A percentile compares a stretch with the other conserved stretches of the same genome.
phyloP scores from a whole-genome alignment of 441 rosid species.

The Pelargonium cotyledonis region DNA sequence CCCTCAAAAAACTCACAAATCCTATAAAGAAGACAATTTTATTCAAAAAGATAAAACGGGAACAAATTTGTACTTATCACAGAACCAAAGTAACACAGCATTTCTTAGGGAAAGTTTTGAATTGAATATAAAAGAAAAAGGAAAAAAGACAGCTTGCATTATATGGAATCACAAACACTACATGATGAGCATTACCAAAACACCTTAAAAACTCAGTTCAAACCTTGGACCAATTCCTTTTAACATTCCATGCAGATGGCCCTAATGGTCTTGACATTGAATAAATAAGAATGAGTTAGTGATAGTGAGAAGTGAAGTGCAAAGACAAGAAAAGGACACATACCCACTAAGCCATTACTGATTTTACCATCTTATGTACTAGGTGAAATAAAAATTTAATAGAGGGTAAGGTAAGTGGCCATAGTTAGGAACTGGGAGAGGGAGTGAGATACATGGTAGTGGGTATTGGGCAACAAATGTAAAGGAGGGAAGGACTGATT shows the following conservation, averaged over 20 bases:
- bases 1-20: not conserved
- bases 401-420: not conserved
- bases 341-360: conserved; percentile 7
- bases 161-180: not conserved
- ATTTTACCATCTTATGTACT: not conserved
- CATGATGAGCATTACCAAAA: not conserved
- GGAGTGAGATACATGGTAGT: conserved; percentile 1
- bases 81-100: conserved; percentile 5
- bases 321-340: conserved; percentile 10
- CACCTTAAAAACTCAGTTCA: not conserved
- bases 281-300: not conserved
- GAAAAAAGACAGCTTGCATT: not conserved
- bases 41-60: not conserved
- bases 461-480: conserved; percentile 8
- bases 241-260: conserved; percentile 7
- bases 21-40: conserved; percentile 1
- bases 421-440: not conserved
- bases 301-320: conserved; percentile 7
- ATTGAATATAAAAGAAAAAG: not conserved
- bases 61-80: not conserved
- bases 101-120: conserved; percentile 3
- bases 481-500: not conserved
- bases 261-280: not conserved
- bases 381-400: not conserved
- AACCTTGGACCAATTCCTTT: not conserved